Base-by-base conservation (phyloP, 2,329 filamentous ascomycete species). In the Trichoderma koningii region DNA sequence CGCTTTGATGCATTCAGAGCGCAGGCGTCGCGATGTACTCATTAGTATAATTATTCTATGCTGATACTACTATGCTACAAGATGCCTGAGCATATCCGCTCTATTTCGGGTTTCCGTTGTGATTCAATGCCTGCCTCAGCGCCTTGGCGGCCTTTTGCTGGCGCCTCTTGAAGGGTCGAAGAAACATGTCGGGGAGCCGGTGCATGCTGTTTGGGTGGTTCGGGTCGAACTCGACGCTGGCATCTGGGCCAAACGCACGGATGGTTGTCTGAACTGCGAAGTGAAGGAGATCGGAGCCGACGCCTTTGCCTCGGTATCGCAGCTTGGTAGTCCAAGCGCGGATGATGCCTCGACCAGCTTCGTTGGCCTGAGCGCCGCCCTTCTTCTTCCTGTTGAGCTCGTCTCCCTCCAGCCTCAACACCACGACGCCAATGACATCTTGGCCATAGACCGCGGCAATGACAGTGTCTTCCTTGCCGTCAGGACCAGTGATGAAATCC, bases 261-360 rank as follows among this genome's bases (percentile, higher is more conserved):
- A 85, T 83, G 62, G 89, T 87, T 55, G 88, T 74, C 68, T 81
- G 81, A 7, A 93, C 85, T 2, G 89, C 90, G 70, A 91, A 88
- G 70, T 89, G 86, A 53, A 96, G 78, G 75, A 97, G 76, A 52
- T 87, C 89, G 3, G 81, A 82, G 0, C 92, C 92, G 7, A 95
- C 80, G 0, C 92, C 91, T 66, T 85, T 85, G 30, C 83, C 80
- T 21, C 92, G 83, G 75, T 92, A 95, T 69, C 83, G 82, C 56
- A 87, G 76, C 74, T 82, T 84, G 0, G 93, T 91, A 1, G 92
- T 93, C 92, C 92, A 96, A 3, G 89, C 92, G 17, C 90, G 85
- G 60, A 97, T 87, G 38, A 90, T 77, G 3, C 87, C 89, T 66
- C 81, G 83, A 53, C 85, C 85, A 28, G 83, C 83, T 68, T 79